Evolutionary conservation across 208 protist genomes (phyloP).

Genomic region (Zelonia costaricensis): DNA sequence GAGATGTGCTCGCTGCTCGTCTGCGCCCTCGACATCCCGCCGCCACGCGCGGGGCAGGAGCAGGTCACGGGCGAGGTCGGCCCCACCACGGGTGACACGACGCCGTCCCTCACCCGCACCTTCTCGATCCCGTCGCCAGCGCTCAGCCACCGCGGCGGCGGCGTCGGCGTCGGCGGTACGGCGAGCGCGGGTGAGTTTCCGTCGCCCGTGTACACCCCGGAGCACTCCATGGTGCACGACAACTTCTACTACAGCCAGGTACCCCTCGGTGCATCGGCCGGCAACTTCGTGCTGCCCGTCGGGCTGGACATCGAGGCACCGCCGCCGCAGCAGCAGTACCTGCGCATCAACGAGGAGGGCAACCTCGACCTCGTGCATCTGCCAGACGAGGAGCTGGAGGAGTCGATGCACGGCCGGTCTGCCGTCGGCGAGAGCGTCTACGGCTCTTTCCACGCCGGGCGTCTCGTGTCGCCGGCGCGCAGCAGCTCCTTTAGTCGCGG

Average conservation of each 20-base stretch:
- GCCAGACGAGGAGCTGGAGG: slow-evolving; percentile 65
- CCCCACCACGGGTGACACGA: slow-evolving; percentile 27
- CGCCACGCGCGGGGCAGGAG: slow-evolving; percentile 12
- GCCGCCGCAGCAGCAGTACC: slow-evolving; percentile 61
- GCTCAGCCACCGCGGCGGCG: slow-evolving; percentile 29
- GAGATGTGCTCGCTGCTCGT: slow-evolving; percentile 72
- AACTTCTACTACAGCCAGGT: slow-evolving; percentile 76
- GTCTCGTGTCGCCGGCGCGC: slow-evolving; percentile 37
- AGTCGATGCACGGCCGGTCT: slow-evolving; percentile 31
- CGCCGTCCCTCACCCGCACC: slow-evolving; percentile 33
- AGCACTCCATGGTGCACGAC: slow-evolving; percentile 74
- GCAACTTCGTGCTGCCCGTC: slow-evolving; percentile 75
- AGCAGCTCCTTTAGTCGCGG: slow-evolving; percentile 49
- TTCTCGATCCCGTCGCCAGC: slow-evolving; percentile 37
- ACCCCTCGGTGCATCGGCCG: slow-evolving; percentile 58
- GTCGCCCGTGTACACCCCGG: slow-evolving; percentile 42
- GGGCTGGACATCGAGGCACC: slow-evolving; percentile 33
- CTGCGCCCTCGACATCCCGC: slow-evolving; percentile 27
- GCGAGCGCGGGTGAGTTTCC: slow-evolving; percentile 36
- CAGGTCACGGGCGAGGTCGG: slow-evolving; percentile 6
- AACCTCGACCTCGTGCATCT: slow-evolving; percentile 75
- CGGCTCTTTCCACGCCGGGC: slow-evolving; percentile 30
- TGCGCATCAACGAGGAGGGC: slow-evolving; percentile 83
- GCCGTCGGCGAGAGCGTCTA: slow-evolving; percentile 42
- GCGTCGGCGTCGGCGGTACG: slow-evolving; percentile 11